Percentiles rank a stretch among this genome's conserved stretches.
phyloP scores from a whole-genome alignment of 2,329 filamentous ascomycete genomes.

The Aspergillus sclerotialis region DNA sequence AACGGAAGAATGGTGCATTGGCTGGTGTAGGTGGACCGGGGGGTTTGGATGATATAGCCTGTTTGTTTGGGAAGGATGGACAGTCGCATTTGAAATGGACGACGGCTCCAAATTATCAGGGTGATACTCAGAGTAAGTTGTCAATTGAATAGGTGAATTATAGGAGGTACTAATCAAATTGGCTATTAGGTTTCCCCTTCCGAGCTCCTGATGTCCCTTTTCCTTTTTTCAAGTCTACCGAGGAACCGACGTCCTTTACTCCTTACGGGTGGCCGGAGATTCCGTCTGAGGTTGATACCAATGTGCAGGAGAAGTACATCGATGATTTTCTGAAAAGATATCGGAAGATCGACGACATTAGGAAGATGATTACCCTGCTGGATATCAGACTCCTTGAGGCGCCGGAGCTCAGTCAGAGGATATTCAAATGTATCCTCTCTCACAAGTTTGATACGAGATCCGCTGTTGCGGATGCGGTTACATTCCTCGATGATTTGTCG shows the following conservation, averaged over 20 bases:
- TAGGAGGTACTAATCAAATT: too few species aligned
- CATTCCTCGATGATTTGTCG: conserved; percentile 29
- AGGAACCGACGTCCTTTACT: conserved; percentile 5
- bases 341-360: conserved; percentile 21
- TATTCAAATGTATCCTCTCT: conserved; percentile 26
- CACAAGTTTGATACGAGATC: conserved; percentile 5
- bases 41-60: conserved; percentile 29
- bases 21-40: conserved; percentile 27
- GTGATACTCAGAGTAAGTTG: too few species aligned
- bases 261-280: conserved; percentile 1
- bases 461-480: conserved; percentile 17
- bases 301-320: conserved; percentile 9
- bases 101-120: conserved; percentile 15
- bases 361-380: conserved; percentile 18
- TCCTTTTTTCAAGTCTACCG: conserved; percentile 14
- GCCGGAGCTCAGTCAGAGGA: conserved; percentile 27
- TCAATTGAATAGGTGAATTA: too few species aligned
- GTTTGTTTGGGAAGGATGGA: conserved; percentile 36
- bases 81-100: conserved; percentile 32
- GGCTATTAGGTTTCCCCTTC: conserved; percentile 13
- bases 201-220: conserved; percentile 10
- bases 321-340: conserved; percentile 12
- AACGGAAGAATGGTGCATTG: conserved; percentile 48
- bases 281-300: neutral
- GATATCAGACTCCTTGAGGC: conserved; percentile 27